Evolutionary conservation across 345 rosid species (phyloP).

Genomic region (Eutrema yunnanense): DNA sequence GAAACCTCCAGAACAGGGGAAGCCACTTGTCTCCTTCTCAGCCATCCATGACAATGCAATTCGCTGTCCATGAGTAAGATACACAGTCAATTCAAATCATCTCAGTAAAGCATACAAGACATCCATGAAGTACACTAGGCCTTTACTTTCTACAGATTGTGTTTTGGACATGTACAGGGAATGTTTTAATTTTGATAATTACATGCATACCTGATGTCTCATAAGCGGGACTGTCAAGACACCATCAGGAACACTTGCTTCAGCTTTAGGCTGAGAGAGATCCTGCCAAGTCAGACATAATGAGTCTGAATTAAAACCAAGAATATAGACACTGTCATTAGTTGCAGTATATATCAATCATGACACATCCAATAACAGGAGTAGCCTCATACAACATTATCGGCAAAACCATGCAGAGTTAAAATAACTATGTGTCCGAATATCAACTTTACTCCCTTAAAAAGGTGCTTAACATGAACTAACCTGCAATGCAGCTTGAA

Average conservation of each 20-base stretch:
- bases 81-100: background rate
- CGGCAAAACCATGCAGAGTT: background rate
- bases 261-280: conserved; percentile 73
- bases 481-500: conserved; percentile 80
- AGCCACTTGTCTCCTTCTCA: conserved; percentile 65
- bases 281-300: conserved; percentile 47
- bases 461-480: conserved; percentile 1
- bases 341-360: background rate
- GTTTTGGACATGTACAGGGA: background rate
- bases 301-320: background rate
- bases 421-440: background rate
- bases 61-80: conserved; percentile 42
- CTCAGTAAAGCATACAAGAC: background rate
- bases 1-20: conserved; percentile 84
- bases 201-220: conserved; percentile 75
- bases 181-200: background rate
- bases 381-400: conserved; percentile 5
- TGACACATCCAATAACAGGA: background rate
- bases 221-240: conserved; percentile 72
- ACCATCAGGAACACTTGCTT: conserved; percentile 77
- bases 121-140: background rate
- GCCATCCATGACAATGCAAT: conserved; percentile 98
- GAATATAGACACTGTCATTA: background rate
- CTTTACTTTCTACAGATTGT: background rate
- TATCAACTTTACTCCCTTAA: background rate